Base-by-base conservation (phyloP, 2,329 filamentous ascomycete genomes). In the Xylaria hypoxylon region DNA sequence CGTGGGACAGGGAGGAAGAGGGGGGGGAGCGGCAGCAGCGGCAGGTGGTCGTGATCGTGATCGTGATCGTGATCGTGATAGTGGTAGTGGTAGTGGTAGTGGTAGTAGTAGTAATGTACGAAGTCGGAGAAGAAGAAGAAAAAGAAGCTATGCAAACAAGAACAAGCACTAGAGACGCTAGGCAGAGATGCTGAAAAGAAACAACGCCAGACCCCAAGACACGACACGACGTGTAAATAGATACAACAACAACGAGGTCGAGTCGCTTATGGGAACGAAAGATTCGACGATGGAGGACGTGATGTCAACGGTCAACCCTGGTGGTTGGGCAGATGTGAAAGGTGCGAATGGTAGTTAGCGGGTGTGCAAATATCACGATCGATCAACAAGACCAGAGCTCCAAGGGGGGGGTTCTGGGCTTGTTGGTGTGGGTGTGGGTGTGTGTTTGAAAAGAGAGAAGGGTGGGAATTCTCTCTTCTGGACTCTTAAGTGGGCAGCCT, bases 301-400 rank as follows among this genome's bases (percentile, higher is more conserved):
- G 73, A 75, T 75, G 73, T 75, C 73, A 75, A 74, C 53, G 31
- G 33, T 59, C 63, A 59, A 62, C 74, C 73, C 73, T 72, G 73
- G 74, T 70, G 70, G 73, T 74, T 73, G 74, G 71, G 70, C 65
- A 75, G 73, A 72, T 70, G 65, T 66, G 63, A 65, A 69, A 72
- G 63, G 66, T 63, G 59, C 66, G 59, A 65, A 71, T 64, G 68
- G 45, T 59, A 44, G 56, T 61, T 73, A 70, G 70, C 73, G 74
- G 74, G 74, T 75, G 74, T 76, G 74, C 65, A 75, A 74, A 75
- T 76, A 76, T 75, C 74, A 76, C 69, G 68, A 73, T 72, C 70
- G 71, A 74, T 76, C 72, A 73, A 69, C 72, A 72, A 69, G 55
- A 71, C 70, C 70, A 72, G 66, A 70, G 65, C 64, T 69, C 57